These are phyloP conservation scores for Stemphylium lycopersici DNA, from an alignment of 2,329 filamentous ascomycete species.

Conservation along the genomic window DNA sequence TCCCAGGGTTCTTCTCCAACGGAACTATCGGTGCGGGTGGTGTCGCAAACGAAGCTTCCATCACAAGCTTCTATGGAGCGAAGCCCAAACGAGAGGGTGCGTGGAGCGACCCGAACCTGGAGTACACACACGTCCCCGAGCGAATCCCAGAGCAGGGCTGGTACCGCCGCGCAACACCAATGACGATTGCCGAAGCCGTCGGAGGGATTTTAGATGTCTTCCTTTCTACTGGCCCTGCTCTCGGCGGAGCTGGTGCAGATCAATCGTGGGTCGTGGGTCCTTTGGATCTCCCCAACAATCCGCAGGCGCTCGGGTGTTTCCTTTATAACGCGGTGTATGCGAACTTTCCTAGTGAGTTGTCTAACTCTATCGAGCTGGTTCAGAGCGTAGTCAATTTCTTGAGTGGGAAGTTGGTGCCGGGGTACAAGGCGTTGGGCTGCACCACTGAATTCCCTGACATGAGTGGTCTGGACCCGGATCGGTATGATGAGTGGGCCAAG, in stretches of 20 bases:
- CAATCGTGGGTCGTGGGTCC: slow-evolving; percentile 23
- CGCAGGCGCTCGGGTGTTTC: slow-evolving; percentile 25
- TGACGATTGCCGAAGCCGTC: slow-evolving; percentile 25
- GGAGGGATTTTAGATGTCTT: slow-evolving; percentile 28
- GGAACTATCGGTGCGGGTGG: slow-evolving; percentile 30
- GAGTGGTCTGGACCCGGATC: not conserved
- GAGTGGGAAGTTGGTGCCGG: slow-evolving; percentile 16
- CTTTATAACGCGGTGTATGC: slow-evolving; percentile 28
- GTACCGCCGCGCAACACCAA: slow-evolving; percentile 29
- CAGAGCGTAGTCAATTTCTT: slow-evolving; percentile 16
- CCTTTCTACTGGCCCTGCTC: slow-evolving; percentile 17
- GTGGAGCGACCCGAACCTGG: slow-evolving; percentile 18
- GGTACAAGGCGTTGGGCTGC: slow-evolving; percentile 23
- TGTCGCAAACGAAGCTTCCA: slow-evolving; percentile 29
- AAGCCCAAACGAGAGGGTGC: slow-evolving; percentile 13
- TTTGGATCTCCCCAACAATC: slow-evolving; percentile 15
- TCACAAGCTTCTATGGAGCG: slow-evolving; percentile 33
- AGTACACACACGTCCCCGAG: slow-evolving; percentile 28
- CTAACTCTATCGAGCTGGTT: slow-evolving; percentile 16
- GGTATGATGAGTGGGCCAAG: slow-evolving; percentile 14
- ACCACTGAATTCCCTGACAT: slow-evolving; percentile 20
- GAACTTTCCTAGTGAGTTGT: slow-evolving; percentile 24
- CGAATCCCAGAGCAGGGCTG: slow-evolving; percentile 27
- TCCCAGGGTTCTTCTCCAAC: slow-evolving; percentile 30
- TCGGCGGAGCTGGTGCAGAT: slow-evolving; percentile 24